These are phyloP conservation scores for Plenodomus biglobosus DNA, from an alignment of 2,329 filamentous ascomycete genomes.

Conservation along the genomic window DNA sequence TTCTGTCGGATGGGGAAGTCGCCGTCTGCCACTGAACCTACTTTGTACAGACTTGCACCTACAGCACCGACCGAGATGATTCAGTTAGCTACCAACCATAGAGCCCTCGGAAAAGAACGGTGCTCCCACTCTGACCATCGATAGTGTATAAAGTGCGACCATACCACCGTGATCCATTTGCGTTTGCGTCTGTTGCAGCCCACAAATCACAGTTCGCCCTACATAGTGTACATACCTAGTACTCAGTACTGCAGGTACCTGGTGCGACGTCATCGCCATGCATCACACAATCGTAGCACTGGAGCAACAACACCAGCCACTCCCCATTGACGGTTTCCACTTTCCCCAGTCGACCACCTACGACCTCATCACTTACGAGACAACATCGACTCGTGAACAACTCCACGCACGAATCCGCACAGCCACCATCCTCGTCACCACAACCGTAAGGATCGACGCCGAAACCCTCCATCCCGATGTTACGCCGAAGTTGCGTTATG, in stretches of 20 bases:
- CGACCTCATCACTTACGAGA: conserved; percentile 45
- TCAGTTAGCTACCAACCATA: too few species aligned
- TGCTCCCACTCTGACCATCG: too few species aligned
- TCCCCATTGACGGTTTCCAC: conserved; percentile 41
- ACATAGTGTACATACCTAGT: not conserved
- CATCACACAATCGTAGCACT: conserved; percentile 53
- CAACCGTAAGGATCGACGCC: conserved; percentile 47
- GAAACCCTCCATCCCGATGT: conserved; percentile 41
- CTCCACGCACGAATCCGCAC: conserved; percentile 48
- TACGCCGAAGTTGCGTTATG: conserved; percentile 48
- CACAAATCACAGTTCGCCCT: not conserved
- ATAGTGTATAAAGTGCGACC: too few species aligned
- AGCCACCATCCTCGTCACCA: conserved; percentile 52
- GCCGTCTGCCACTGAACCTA: not conserved
- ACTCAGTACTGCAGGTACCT: not conserved
- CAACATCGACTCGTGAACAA: conserved; percentile 25
- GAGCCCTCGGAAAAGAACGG: too few species aligned
- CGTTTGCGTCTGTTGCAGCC: too few species aligned
- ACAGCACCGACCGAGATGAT: too few species aligned
- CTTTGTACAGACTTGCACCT: too few species aligned
- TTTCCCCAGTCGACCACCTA: conserved; percentile 43
- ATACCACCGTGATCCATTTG: too few species aligned
- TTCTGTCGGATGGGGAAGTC: conserved; percentile 4
- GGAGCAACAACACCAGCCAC: conserved; percentile 47
- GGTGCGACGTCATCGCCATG: conserved; percentile 21